Evolutionary conservation across 805 yeast genomes (phyloP).

Genomic region (Jamesozyma rosinii): DNA sequence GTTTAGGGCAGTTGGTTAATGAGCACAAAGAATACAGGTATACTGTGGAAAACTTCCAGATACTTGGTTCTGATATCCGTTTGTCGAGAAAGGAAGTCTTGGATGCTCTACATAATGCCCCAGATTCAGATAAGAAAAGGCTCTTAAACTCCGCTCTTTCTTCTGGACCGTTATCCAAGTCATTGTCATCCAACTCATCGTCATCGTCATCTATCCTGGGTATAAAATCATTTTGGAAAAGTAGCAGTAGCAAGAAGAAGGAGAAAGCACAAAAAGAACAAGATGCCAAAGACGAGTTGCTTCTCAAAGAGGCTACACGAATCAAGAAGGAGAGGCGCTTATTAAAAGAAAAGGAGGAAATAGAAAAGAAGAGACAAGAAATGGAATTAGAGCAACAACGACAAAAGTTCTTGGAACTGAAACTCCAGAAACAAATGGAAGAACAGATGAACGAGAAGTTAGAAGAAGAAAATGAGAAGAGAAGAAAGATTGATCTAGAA

Average conservation of each 20-base stretch:
- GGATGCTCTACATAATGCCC: background rate
- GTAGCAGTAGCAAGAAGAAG: slow-evolving; percentile 1
- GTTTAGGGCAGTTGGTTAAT: slow-evolving; percentile 8
- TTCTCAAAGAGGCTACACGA: slow-evolving; percentile 18
- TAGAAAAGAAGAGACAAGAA: slow-evolving; percentile 6
- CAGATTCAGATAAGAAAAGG: background rate
- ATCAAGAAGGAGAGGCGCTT: slow-evolving; percentile 15
- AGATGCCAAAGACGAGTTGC: slow-evolving; percentile 17
- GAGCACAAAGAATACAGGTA: slow-evolving; percentile 10
- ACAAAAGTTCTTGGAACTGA: slow-evolving; percentile 17
- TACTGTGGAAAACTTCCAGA: slow-evolving; percentile 20
- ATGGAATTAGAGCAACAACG: slow-evolving; percentile 14
- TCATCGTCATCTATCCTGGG: background rate
- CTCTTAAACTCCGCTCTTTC: slow-evolving; percentile 1
- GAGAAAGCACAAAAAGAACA: slow-evolving; percentile 7
- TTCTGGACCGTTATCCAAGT: slow-evolving; percentile 5
- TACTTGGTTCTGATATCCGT: slow-evolving; percentile 27
- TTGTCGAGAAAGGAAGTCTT: slow-evolving; percentile 10
- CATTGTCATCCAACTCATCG: background rate
- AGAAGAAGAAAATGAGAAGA: slow-evolving; percentile 9
- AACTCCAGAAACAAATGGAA: slow-evolving; percentile 22
- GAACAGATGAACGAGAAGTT: slow-evolving; percentile 15
- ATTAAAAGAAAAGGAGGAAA: slow-evolving; percentile 6
- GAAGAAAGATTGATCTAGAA: slow-evolving; percentile 5
- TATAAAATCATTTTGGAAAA: slow-evolving; percentile 4